Evolutionary conservation across 2,329 filamentous ascomycete species (phyloP), one percentile per base, ranked within the genome.

Genomic region (Ophiosphaerella korrae): DNA sequence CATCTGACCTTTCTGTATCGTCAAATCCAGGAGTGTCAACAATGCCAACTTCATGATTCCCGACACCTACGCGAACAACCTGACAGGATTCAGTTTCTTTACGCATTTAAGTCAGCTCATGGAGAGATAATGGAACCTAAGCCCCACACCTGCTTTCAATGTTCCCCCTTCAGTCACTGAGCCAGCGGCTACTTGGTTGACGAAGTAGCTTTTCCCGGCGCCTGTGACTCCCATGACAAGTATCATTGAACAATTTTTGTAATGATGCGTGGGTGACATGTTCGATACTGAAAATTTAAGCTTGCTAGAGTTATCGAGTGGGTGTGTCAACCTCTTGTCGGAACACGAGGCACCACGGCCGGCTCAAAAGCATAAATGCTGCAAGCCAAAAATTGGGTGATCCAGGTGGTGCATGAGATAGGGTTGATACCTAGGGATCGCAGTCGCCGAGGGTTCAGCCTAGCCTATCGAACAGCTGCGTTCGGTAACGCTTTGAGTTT

Each of bases 11-110:
- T 21, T 67, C 58, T 0, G 77, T 80, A 50, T 81, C 78, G 34
- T 78, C 74, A 52, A 81, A 80, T 0, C 78, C 79, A 0, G 78
- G 78, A 0, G 78, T 81, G 53, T 81, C 78, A 39, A 75, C 61
- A n/a, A 74, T 26, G 7, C 55, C 29, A 5, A 64, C 49, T 46
- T 58, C 40, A 12, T 42, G 40, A 6, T 39, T 26, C 34, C 63
- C 64, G 21, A 60, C 52, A 23, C 42, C 33, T 8, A 58, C 50
- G 9, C 41, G 52, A 2, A 63, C 51, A 7, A 57, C 12, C 26
- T 55, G 31, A 16, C 48, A 54, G 3, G 14, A 16, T 11, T 42
- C 14, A 9, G 42, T 45, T 13, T 45, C 42, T 29, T 51, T 23
- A 29, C 11, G 13, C 11, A 16, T 14, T 1, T 16, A n/a, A 37